Percentiles rank a stretch among this genome's conserved stretches.
Conservation (phyloP, 78 protist genomes). For the Bigelowiella natans region DNA sequence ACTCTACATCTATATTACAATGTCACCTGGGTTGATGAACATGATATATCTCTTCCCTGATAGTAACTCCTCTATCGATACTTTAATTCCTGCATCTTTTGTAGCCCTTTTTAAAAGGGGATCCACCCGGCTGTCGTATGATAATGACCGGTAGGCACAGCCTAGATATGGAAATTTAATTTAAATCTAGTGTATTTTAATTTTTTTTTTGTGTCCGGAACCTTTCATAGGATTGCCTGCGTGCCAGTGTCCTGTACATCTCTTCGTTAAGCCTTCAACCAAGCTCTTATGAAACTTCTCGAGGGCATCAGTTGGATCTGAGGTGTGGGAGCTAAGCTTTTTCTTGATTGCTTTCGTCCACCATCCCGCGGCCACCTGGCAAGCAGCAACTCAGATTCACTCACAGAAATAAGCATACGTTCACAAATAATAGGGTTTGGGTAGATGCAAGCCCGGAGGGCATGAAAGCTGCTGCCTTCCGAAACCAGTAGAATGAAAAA, state of each 20-base stretch:
- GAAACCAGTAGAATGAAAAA: too few species aligned
- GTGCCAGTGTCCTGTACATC: background rate
- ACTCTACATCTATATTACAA: too few species aligned
- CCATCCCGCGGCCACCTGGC: background rate
- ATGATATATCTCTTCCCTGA: background rate
- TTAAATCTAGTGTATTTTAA: background rate
- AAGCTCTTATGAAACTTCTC: background rate
- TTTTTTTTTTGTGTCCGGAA: background rate
- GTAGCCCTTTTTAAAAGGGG: background rate
- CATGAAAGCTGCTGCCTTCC: too few species aligned
- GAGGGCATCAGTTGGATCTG: background rate
- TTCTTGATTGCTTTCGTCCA: background rate
- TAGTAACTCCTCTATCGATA: background rate
- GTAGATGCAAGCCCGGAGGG: too few species aligned
- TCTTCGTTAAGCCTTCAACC: background rate
- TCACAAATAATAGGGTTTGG: too few species aligned
- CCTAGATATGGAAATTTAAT: background rate
- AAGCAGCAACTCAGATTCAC: too few species aligned
- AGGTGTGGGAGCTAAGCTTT: background rate
- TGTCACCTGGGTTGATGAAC: background rate
- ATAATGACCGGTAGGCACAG: background rate
- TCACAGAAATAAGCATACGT: too few species aligned
- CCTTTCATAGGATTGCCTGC: background rate
- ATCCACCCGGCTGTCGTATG: background rate
- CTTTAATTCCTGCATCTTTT: background rate